Conservation (phyloP, 495 filamentous ascomycete species). For the Penicillium flavigenum region DNA sequence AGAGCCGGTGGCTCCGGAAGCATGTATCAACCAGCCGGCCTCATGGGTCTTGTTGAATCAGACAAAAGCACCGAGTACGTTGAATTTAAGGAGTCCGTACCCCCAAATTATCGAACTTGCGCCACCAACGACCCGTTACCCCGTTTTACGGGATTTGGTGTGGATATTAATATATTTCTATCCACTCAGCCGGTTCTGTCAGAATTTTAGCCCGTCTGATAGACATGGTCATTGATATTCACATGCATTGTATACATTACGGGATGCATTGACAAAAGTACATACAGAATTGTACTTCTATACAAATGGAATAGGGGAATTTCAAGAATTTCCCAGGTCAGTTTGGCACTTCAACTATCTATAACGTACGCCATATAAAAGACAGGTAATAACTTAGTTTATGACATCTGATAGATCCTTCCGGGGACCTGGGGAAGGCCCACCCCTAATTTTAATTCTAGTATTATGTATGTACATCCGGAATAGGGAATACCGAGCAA, state of each 20-base stretch:
- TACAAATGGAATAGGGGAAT: background rate
- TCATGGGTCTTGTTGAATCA: background rate
- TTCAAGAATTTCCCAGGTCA: background rate
- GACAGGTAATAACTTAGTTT: no score
- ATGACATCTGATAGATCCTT: background rate
- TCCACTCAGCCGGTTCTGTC: background rate
- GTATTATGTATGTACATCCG: no score
- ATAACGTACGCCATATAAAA: background rate
- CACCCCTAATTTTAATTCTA: background rate
- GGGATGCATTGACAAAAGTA: background rate
- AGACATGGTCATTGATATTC: background rate
- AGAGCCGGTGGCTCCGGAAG: no score
- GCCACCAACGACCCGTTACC: background rate
- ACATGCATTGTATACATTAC: background rate
- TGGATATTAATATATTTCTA: background rate
- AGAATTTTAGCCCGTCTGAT: background rate
- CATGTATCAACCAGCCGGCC: background rate
- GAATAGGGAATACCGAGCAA: background rate
- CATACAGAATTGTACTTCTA: background rate
- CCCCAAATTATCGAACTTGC: background rate
- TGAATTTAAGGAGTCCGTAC: background rate
- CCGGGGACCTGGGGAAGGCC: background rate
- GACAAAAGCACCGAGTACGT: background rate
- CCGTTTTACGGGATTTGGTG: background rate
- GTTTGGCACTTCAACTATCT: background rate